These are phyloP conservation scores for Kockiozyma suomiensis DNA, from an alignment of 805 yeast species.

Conservation along the genomic window DNA sequence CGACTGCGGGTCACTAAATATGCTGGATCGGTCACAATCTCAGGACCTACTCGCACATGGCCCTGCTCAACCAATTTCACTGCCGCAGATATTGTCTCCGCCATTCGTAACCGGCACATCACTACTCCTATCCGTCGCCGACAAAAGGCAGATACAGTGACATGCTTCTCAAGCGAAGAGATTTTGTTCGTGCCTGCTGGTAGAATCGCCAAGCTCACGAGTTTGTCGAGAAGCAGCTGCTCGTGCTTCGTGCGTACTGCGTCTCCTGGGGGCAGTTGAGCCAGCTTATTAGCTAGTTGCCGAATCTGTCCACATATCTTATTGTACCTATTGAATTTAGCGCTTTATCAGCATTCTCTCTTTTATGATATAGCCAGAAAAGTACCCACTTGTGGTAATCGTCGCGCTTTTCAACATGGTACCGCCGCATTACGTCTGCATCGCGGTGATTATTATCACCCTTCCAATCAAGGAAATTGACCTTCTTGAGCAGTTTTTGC, in stretches of 20 bases:
- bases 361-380: neutral
- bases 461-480: constrained; percentile 96
- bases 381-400: constrained; percentile 74
- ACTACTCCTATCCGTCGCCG: constrained; percentile 91
- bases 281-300: constrained; percentile 80
- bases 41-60: constrained; percentile 96
- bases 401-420: constrained; percentile 91
- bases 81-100: constrained; percentile 84
- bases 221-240: constrained; percentile 80
- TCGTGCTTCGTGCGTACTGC: constrained; percentile 88
- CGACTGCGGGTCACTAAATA: constrained; percentile 85
- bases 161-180: constrained; percentile 86
- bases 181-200: constrained; percentile 87
- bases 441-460: constrained; percentile 95
- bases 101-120: constrained; percentile 93
- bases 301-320: constrained; percentile 89
- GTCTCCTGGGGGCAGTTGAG: constrained; percentile 83
- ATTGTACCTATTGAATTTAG: constrained; percentile 55
- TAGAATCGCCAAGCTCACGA: constrained; percentile 84
- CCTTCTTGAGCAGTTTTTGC: constrained; percentile 90
- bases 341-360: neutral
- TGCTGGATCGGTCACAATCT: constrained; percentile 93
- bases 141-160: constrained; percentile 90
- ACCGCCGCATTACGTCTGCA: constrained; percentile 92
- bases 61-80: constrained; percentile 94